Evolutionary conservation across 345 rosid species (phyloP).

Genomic region (Syzygium grande): DNA sequence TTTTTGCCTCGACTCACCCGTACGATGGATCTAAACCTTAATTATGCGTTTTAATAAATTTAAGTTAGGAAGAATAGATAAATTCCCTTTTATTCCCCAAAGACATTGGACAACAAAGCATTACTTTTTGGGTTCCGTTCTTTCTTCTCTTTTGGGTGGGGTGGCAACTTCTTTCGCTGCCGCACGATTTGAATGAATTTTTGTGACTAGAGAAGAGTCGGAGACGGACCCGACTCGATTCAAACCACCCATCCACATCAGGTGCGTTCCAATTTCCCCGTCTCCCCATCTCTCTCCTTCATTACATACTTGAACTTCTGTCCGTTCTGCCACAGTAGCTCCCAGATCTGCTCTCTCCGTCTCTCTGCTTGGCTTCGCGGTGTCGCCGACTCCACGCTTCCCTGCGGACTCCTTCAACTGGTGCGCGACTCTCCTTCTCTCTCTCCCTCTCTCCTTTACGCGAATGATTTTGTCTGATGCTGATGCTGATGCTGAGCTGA

Average conservation of each 20-base stretch:
- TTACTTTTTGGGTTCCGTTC: background rate
- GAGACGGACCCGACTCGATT: background rate
- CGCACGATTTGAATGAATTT: background rate
- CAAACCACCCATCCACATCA: background rate
- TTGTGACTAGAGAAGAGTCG: background rate
- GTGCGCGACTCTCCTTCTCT: background rate
- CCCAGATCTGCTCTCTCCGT: background rate
- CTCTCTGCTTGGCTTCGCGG: background rate
- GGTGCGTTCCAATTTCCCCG: background rate
- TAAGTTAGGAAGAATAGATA: background rate
- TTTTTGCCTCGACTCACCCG: too few species aligned
- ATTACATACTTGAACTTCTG: background rate
- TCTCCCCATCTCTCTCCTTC: background rate
- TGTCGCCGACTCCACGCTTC: background rate
- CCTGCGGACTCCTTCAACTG: background rate
- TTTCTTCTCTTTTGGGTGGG: too few species aligned
- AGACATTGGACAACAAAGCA: background rate
- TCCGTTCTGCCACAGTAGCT: background rate
- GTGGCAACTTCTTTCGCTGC: background rate
- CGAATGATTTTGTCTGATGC: background rate
- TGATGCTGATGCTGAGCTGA: background rate
- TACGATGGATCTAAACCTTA: too few species aligned
- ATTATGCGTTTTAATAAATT: background rate
- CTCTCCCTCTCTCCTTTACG: background rate
- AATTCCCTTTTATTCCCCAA: background rate